These are phyloP conservation scores for Sequoiadendron giganteum DNA, from an alignment of 75 land plant species.

Conservation along the genomic window DNA sequence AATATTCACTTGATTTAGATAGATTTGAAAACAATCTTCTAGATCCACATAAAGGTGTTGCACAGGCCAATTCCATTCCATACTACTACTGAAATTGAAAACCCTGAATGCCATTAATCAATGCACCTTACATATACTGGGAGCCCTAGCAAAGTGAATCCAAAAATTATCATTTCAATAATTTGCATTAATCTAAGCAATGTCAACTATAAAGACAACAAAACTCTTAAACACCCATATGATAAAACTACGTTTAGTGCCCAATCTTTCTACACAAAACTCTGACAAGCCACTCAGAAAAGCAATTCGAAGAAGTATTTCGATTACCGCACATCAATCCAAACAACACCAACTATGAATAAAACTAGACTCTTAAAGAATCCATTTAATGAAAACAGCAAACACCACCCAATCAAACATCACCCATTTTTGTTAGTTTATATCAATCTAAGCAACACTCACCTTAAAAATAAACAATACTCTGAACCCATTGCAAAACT, in stretches of 20 bases:
- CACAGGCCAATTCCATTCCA: too few relatives aligned
- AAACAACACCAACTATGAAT: background rate
- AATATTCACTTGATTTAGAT: too few relatives aligned
- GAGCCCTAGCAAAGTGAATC: too few relatives aligned
- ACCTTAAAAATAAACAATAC: background rate
- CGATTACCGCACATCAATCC: background rate
- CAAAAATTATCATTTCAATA: background rate
- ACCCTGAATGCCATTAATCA: too few relatives aligned
- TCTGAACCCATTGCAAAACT: background rate
- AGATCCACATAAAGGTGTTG: too few relatives aligned
- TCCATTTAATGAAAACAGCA: background rate
- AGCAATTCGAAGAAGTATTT: background rate
- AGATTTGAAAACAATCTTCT: too few relatives aligned
- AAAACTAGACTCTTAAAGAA: background rate
- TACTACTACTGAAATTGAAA: too few relatives aligned
- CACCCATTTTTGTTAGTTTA: background rate
- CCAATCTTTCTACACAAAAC: background rate
- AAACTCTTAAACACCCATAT: background rate
- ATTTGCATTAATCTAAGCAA: background rate
- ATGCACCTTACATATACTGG: too few relatives aligned
- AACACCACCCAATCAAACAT: background rate
- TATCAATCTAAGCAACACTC: background rate
- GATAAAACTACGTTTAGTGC: background rate
- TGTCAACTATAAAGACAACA: background rate
- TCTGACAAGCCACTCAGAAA: background rate